These are phyloP conservation scores for Sporothrix dimorphospora DNA, from an alignment of 2,329 filamentous ascomycete genomes.

Conservation along the genomic window DNA sequence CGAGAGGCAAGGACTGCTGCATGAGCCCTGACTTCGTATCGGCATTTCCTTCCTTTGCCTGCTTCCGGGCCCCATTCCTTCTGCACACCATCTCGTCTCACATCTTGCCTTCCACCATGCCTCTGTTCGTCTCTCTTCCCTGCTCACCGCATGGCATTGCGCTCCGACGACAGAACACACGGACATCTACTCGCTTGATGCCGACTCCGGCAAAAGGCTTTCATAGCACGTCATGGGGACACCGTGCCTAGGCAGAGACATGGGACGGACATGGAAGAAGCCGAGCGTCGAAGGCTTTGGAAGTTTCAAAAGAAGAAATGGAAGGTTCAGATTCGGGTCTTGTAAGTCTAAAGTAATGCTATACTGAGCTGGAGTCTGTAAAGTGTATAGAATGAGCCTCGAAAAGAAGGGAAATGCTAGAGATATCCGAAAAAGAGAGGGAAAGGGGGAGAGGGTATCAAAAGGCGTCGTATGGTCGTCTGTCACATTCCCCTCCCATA, in stretches of 20 bases:
- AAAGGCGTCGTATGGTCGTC: background rate
- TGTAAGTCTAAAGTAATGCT: background rate
- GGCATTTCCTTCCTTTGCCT: background rate
- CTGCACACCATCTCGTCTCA: background rate
- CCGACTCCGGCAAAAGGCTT: background rate
- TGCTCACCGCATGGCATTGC: constrained; percentile 1
- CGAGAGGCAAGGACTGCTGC: background rate
- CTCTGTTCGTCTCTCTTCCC: background rate
- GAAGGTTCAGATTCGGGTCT: constrained; percentile 2
- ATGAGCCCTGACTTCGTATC: background rate
- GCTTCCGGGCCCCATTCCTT: background rate
- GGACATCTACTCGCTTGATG: background rate
- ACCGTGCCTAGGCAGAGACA: background rate
- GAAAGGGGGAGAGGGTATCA: background rate
- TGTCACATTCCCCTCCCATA: background rate
- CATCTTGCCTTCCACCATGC: background rate
- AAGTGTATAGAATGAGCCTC: background rate
- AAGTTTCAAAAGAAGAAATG: background rate
- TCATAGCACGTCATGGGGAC: background rate
- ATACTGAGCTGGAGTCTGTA: background rate
- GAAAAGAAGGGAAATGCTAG: background rate
- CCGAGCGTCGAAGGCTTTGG: background rate
- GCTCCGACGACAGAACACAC: background rate
- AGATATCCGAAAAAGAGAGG: background rate
- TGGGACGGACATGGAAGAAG: constrained; percentile 13